Evolutionary conservation across 1,284 basidiomycete species (phyloP).

Genomic region (Trametes polyzona): DNA sequence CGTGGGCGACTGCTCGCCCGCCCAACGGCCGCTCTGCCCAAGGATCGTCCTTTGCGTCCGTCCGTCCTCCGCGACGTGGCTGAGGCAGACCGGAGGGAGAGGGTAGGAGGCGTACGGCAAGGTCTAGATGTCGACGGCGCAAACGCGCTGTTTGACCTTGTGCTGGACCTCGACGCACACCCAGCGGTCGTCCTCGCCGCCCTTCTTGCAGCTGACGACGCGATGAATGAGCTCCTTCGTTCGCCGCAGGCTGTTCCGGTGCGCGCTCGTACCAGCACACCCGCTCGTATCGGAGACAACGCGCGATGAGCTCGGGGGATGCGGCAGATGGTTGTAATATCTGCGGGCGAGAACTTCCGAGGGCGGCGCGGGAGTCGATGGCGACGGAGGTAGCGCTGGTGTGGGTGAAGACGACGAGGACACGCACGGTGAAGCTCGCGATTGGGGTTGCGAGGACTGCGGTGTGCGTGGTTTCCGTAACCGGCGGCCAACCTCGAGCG

Average conservation of each 20-base stretch:
- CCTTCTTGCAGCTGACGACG: constrained; percentile 29
- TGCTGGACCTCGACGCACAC: constrained; percentile 47
- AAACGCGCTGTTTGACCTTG: constrained; percentile 38
- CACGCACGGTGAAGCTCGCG: constrained; percentile 11
- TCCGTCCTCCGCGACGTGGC: too few relatives aligned
- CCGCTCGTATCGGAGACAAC: constrained; percentile 14
- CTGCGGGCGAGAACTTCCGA: constrained; percentile 36
- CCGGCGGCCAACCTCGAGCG: constrained; percentile 26
- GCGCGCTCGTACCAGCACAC: constrained; percentile 1
- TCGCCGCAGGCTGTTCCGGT: constrained; percentile 14
- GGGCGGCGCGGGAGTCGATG: constrained; percentile 31
- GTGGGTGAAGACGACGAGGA: neutral
- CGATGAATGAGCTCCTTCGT: constrained; percentile 35
- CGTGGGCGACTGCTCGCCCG: constrained; percentile 5
- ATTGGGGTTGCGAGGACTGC: constrained; percentile 11
- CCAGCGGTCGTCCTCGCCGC: constrained; percentile 40
- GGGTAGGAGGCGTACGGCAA: neutral
- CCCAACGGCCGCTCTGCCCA: neutral
- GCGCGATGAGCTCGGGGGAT: constrained; percentile 11
- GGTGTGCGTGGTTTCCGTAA: constrained; percentile 28
- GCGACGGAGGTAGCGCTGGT: neutral
- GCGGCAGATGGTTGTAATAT: constrained; percentile 34
- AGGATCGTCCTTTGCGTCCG: neutral
- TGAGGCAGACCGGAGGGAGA: neutral
- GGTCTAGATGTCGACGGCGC: constrained; percentile 19